phyloP scores from a whole-genome alignment of 176 grass and related monocot genomes.

The Sorghum bicolor region DNA sequence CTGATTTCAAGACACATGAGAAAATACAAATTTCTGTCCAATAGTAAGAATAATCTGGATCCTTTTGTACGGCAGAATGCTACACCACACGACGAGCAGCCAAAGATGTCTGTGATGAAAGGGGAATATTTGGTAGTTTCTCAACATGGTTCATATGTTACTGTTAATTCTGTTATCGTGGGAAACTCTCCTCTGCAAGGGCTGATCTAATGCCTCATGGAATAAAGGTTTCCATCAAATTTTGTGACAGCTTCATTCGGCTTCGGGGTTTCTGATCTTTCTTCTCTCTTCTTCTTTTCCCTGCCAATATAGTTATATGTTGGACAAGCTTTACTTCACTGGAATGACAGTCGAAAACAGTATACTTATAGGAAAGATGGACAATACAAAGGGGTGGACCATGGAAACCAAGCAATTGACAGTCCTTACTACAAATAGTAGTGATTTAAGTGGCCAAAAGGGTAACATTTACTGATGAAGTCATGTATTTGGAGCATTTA shows the following conservation, averaged over 20 bases:
- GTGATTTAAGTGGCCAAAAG: neutral
- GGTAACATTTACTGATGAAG: neutral
- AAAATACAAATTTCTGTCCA: slow-evolving; percentile 26
- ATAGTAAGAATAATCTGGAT: slow-evolving; percentile 39
- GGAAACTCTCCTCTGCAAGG: slow-evolving; percentile 29
- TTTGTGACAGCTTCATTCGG: slow-evolving; percentile 76
- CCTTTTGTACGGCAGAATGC: slow-evolving; percentile 39
- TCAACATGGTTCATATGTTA: slow-evolving; percentile 22
- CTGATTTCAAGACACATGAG: slow-evolving; percentile 13
- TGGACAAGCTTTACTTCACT: neutral
- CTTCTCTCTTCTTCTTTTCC: slow-evolving; percentile 99
- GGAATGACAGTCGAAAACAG: neutral
- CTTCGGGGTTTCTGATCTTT: slow-evolving; percentile 68
- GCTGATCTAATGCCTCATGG: slow-evolving; percentile 54
- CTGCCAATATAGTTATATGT: slow-evolving; percentile 38
- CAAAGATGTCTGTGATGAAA: slow-evolving; percentile 20
- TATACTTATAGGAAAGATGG: neutral
- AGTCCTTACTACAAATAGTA: neutral
- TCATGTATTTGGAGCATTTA: neutral
- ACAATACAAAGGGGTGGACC: no score
- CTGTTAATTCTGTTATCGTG: slow-evolving; percentile 43
- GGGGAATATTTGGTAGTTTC: slow-evolving; percentile 16
- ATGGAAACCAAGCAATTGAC: neutral
- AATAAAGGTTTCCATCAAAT: slow-evolving; percentile 54
- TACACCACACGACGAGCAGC: slow-evolving; percentile 24